Base-by-base conservation (phyloP, 2,329 filamentous ascomycete genomes). In the Ascocoryne sarcoides region DNA sequence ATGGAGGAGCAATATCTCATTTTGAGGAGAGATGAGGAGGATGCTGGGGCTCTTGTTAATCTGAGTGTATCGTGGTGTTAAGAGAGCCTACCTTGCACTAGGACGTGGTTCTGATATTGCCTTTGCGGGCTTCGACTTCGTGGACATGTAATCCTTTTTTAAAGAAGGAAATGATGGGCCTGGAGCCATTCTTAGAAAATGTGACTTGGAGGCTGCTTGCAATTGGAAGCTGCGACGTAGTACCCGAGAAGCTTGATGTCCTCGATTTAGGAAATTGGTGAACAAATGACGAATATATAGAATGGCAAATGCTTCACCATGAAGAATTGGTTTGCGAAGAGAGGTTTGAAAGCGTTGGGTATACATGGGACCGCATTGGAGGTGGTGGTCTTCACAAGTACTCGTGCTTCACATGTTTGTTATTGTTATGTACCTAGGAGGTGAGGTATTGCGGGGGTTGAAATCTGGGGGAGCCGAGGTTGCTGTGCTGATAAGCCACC, bases 1-100 rank as follows among this genome's bases (percentile, higher is more conserved):
- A 60, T 88, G 88, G 7, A 96, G 76, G 14, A 96, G 76, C 1
- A 98, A 73, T 34, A 96, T 77, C 60, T 95, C 79, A 60, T 96
- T 95, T 37, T 73, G 70, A 0, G 88, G 83, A 0, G 92, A 95
- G 35, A 98, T 69, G 10, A 96, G 72, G 23, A 96, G 55, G 34
- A 96, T 79, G 51, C 86, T 93, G 43, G 23, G 12, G 26, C 36
- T 32, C 47, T 40, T 28, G 17, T 32, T 31, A 32, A 17, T 26
- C 12, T 26, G 23, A 7, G 23, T 12, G 7, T 10, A 14, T 9
- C 16, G 3, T 9, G 44, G 39, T 17, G 28, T 42, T 20, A 16
- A 21, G 26, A 16, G 16, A 38, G 17, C 43, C 41, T 60, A 76
- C 75, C 74, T 79, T 10, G 80, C 74, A 59, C 79, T 85, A 2